phyloP scores from a whole-genome alignment of 768 basidiomycete species.

The Trametes punicea region DNA sequence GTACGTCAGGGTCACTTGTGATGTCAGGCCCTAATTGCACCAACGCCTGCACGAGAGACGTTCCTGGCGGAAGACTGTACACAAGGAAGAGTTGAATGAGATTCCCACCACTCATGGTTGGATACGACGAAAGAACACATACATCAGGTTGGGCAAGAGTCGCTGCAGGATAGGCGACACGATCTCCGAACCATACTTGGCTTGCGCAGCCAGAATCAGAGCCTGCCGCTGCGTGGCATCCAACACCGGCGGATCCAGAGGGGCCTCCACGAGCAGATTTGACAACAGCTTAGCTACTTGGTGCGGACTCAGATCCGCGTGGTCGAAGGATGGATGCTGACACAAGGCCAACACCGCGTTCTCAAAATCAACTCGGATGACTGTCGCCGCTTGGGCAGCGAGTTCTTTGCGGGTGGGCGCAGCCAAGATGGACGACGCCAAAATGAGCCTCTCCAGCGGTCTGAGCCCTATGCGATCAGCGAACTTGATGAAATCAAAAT shows the following conservation, averaged over 20 bases:
- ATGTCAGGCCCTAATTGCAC: constrained; percentile 79
- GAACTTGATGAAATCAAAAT: constrained; percentile 82
- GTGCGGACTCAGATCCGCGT: constrained; percentile 68
- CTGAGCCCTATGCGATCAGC: constrained; percentile 77
- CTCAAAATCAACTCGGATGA: constrained; percentile 78
- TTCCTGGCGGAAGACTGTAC: constrained; percentile 58
- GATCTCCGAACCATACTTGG: constrained; percentile 78
- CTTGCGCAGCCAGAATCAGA: constrained; percentile 68
- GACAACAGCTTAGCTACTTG: constrained; percentile 79
- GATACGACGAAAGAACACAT: constrained; percentile 16
- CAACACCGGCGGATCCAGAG: constrained; percentile 66
- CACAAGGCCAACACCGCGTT: constrained; percentile 71
- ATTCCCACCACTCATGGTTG: not conserved
- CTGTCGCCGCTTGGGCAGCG: constrained; percentile 52
- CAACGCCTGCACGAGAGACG: constrained; percentile 71
- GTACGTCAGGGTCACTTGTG: constrained; percentile 67
- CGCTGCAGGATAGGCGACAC: constrained; percentile 70
- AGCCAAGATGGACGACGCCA: constrained; percentile 71
- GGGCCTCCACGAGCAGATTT: constrained; percentile 71
- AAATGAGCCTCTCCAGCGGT: constrained; percentile 74
- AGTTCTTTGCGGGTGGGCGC: constrained; percentile 61
- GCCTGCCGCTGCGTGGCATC: constrained; percentile 73
- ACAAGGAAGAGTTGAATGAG: constrained; percentile 6
- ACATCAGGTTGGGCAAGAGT: constrained; percentile 76
- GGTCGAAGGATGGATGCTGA: constrained; percentile 79